These are phyloP conservation scores for Rhodotorula mucilaginosa DNA, from an alignment of 1,284 basidiomycete species.

Conservation along the genomic window DNA sequence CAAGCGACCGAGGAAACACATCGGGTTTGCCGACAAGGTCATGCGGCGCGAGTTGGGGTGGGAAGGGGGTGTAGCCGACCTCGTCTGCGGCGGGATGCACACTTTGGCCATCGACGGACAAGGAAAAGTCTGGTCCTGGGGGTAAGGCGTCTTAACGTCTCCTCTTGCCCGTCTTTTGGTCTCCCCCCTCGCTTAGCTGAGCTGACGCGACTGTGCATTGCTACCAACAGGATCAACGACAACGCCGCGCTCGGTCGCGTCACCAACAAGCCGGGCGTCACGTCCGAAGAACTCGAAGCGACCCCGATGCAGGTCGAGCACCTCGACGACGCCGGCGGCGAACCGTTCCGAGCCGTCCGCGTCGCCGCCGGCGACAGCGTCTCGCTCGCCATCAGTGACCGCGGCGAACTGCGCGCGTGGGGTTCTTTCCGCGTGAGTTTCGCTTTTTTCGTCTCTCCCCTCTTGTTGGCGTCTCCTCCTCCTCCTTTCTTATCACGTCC, in stretches of 20 bases:
- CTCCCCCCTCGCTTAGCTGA: not conserved
- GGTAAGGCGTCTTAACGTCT: conserved; percentile 5
- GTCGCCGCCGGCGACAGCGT: conserved; percentile 48
- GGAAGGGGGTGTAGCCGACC: conserved; percentile 63
- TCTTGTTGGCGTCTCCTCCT: no score
- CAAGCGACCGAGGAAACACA: conserved; percentile 65
- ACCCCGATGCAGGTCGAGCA: conserved; percentile 66
- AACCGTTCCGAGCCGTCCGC: conserved; percentile 69
- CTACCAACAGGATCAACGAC: conserved; percentile 78
- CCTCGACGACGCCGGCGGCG: conserved; percentile 41
- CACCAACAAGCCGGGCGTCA: conserved; percentile 65
- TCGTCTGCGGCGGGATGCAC: conserved; percentile 80
- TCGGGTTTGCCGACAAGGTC: conserved; percentile 47
- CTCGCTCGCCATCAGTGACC: conserved; percentile 47
- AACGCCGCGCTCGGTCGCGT: conserved; percentile 83
- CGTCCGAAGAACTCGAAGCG: conserved; percentile 74
- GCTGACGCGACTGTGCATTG: not conserved
- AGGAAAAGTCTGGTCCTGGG: conserved; percentile 62
- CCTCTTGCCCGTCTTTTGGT: not conserved
- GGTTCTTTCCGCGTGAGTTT: conserved; percentile 80
- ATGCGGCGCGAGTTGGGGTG: not conserved
- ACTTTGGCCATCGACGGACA: conserved; percentile 77
- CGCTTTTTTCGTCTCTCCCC: not conserved
- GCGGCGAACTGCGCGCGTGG: conserved; percentile 78
- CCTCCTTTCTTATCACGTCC: not conserved